A percentile compares a stretch with the other conserved stretches of the same genome.
Evolutionary conservation across 805 yeast genomes (phyloP).

Genomic region (Myxozyma kluyveri): DNA sequence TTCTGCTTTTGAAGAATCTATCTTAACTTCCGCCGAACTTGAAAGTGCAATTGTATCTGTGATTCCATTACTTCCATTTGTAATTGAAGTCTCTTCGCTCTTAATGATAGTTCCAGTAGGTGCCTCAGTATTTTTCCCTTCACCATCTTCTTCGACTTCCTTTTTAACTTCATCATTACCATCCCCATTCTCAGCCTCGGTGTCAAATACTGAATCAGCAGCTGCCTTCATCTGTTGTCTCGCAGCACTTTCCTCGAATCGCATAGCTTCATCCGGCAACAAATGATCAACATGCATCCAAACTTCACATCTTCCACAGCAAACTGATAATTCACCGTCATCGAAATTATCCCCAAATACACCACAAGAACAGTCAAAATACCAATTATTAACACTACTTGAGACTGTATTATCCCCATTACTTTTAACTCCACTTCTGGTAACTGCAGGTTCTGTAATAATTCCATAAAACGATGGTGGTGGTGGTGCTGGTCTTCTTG

Average conservation of each 20-base stretch:
- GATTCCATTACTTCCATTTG: not conserved
- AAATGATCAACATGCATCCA: constrained; percentile 46
- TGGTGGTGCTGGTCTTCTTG: not conserved
- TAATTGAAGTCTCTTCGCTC: constrained; percentile 3
- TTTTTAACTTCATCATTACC: not conserved
- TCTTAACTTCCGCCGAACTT: not conserved
- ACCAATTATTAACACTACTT: constrained; percentile 33
- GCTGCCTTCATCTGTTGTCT: constrained; percentile 16
- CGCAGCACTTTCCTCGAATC: constrained; percentile 17
- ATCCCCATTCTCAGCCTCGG: constrained; percentile 3
- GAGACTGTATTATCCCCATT: constrained; percentile 6
- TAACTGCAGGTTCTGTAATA: constrained; percentile 1
- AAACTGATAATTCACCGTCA: constrained; percentile 41
- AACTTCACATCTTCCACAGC: constrained; percentile 41
- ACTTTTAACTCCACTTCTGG: not conserved
- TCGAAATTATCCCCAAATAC: constrained; percentile 41
- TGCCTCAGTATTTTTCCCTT: constrained; percentile 1
- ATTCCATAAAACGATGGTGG: constrained; percentile 5
- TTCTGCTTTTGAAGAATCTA: not conserved
- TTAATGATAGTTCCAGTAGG: constrained; percentile 9
- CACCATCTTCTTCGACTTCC: constrained; percentile 1
- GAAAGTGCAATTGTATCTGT: not conserved
- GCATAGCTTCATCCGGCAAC: constrained; percentile 24
- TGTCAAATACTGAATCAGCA: not conserved
- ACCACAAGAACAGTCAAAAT: constrained; percentile 45